A percentile compares a stretch with the other conserved stretches of the same genome.
phyloP scores from a whole-genome alignment of 306 rosid species.

The Quercus robur region DNA sequence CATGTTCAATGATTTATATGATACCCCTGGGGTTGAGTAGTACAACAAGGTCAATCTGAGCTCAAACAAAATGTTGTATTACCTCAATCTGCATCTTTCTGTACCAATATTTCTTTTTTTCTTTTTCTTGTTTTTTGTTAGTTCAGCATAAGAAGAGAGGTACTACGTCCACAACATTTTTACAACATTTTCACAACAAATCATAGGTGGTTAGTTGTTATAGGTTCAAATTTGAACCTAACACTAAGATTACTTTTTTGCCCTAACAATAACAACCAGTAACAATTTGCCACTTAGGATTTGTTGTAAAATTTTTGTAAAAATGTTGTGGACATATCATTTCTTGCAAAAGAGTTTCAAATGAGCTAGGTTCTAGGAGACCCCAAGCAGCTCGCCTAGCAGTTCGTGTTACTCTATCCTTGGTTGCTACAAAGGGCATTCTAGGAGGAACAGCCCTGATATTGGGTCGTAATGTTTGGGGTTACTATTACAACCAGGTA shows the following conservation, averaged over 20 bases:
- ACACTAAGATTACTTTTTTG: too few species aligned
- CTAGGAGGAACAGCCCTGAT: constrained; percentile 20
- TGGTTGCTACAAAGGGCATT: constrained; percentile 29
- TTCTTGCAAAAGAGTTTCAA: constrained; percentile 11
- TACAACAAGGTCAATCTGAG: constrained; percentile 31
- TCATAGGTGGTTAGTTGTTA: too few species aligned
- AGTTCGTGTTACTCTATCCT: constrained; percentile 19
- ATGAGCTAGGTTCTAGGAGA: constrained; percentile 39
- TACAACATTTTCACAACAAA: too few species aligned
- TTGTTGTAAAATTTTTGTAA: too few species aligned
- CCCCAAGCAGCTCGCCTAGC: constrained; percentile 26
- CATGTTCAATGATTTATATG: constrained; percentile 36
- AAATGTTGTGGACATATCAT: too few species aligned
- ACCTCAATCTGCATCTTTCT: not conserved
- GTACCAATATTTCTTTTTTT: not conserved
- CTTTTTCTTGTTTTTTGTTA: not conserved
- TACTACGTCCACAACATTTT: too few species aligned
- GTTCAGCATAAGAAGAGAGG: constrained; percentile 30
- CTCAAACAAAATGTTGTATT: not conserved
- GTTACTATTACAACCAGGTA: constrained; percentile 37
- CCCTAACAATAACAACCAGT: too few species aligned
- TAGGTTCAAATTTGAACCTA: too few species aligned
- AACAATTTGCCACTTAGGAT: too few species aligned
- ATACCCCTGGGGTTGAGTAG: constrained; percentile 47
- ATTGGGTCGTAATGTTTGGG: constrained; percentile 37